Evolutionary conservation across 495 filamentous ascomycete species (phyloP).

Genomic region (Xanthoparmelia taractica): DNA sequence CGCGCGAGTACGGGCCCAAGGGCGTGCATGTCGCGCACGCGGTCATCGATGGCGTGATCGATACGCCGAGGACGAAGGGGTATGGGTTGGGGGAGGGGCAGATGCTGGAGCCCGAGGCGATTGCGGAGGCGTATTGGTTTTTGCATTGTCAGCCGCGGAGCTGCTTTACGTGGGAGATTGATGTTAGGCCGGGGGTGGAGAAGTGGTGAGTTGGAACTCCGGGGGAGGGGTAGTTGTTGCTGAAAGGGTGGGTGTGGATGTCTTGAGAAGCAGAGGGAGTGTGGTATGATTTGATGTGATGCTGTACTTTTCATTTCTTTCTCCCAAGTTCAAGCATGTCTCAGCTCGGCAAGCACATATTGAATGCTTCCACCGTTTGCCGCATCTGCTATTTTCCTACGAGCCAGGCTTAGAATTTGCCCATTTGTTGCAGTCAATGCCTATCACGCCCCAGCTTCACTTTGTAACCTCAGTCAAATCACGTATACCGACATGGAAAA

Average conservation of each 20-base stretch:
- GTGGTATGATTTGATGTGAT: neutral
- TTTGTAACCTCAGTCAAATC: neutral
- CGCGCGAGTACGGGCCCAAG: constrained; percentile 80
- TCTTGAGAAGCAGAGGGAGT: too few species aligned
- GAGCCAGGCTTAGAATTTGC: neutral
- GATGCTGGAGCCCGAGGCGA: constrained; percentile 78
- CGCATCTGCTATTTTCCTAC: neutral
- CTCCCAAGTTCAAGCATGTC: neutral
- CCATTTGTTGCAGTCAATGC: neutral
- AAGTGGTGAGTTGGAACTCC: constrained; percentile 64
- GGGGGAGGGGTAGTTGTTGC: too few species aligned
- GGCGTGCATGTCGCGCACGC: constrained; percentile 84
- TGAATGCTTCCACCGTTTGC: neutral
- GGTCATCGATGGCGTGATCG: constrained; percentile 83
- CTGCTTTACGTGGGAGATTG: constrained; percentile 77
- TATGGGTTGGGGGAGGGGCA: constrained; percentile 51
- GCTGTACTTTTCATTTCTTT: neutral
- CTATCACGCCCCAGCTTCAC: neutral
- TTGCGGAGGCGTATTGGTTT: constrained; percentile 85
- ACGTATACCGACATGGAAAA: too few species aligned
- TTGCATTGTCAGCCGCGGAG: constrained; percentile 78
- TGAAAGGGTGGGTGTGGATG: too few species aligned
- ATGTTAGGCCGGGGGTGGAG: constrained; percentile 72
- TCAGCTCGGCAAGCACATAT: neutral
- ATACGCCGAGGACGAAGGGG: constrained; percentile 63